phyloP scores from a whole-genome alignment of 2,329 filamentous ascomycete genomes.

The Aspergillus glaucus region DNA sequence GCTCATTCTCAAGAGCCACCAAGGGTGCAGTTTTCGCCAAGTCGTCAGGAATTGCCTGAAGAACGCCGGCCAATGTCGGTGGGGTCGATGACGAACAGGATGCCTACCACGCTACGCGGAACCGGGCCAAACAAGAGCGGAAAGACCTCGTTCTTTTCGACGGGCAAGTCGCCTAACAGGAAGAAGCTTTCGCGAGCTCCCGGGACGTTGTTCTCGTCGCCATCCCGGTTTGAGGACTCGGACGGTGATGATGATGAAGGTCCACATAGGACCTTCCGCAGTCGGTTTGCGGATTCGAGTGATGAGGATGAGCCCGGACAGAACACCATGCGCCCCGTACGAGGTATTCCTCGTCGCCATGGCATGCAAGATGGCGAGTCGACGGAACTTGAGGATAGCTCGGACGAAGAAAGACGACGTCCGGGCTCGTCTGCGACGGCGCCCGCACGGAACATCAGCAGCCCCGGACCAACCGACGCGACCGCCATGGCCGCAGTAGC shows the following conservation, averaged over 20 bases:
- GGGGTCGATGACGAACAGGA: constrained; percentile 32
- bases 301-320: constrained; percentile 54
- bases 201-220: constrained; percentile 25
- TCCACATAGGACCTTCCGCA: constrained; percentile 38
- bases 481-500: constrained; percentile 28
- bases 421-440: constrained; percentile 17
- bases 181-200: constrained; percentile 20
- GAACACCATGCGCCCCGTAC: constrained; percentile 47
- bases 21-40: constrained; percentile 31
- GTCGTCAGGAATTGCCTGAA: constrained; percentile 55
- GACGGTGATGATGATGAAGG: constrained; percentile 53
- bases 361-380: constrained; percentile 57
- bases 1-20: constrained; percentile 32
- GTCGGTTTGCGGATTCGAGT: constrained; percentile 66
- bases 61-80: constrained; percentile 44
- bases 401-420: constrained; percentile 41
- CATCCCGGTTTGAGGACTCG: constrained; percentile 53
- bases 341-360: constrained; percentile 54
- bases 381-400: constrained; percentile 56
- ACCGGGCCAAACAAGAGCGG: constrained; percentile 37
- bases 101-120: constrained; percentile 46
- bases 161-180: constrained; percentile 28
- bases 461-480: constrained; percentile 28
- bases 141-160: constrained; percentile 36
- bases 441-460: constrained; percentile 12